A percentile compares a stretch with the other conserved stretches of the same genome.
phyloP scores from a whole-genome alignment of 148 eudicot species.

The Camellia japonica region DNA sequence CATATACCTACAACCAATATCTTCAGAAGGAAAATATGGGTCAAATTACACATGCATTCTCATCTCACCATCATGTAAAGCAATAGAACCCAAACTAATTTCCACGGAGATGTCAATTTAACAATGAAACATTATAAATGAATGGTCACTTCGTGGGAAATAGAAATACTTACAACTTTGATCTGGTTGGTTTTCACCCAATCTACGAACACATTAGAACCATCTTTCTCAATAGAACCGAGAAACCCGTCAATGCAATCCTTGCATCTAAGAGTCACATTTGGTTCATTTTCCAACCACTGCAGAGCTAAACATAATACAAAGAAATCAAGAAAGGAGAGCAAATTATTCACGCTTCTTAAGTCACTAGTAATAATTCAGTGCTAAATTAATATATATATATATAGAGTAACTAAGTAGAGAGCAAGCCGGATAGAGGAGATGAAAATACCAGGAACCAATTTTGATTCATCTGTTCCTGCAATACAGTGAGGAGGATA shows the following conservation, averaged over 20 bases:
- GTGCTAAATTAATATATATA: too few relatives aligned
- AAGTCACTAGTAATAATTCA: background rate
- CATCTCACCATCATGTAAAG: background rate
- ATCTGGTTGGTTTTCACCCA: slow-evolving; percentile 84
- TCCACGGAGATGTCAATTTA: background rate
- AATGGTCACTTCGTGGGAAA: background rate
- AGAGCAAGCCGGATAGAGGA: background rate
- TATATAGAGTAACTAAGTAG: background rate
- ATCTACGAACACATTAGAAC: slow-evolving; percentile 79
- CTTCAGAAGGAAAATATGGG: slow-evolving; percentile 33
- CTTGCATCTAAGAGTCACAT: slow-evolving; percentile 72
- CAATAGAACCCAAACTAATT: background rate
- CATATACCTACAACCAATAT: slow-evolving; percentile 89
- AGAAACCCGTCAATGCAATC: slow-evolving; percentile 91
- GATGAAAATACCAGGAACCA: slow-evolving; percentile 66
- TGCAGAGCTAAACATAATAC: slow-evolving; percentile 50
- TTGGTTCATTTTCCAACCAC: slow-evolving; percentile 87
- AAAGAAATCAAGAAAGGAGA: slow-evolving; percentile 6
- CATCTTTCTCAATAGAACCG: slow-evolving; percentile 79
- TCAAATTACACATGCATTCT: background rate
- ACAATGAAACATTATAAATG: background rate
- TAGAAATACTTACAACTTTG: slow-evolving; percentile 60
- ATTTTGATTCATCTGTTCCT: slow-evolving; percentile 72
- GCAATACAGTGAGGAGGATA: slow-evolving; percentile 90
- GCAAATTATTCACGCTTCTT: background rate